A percentile compares a stretch with the other conserved stretches of the same genome.
Evolutionary conservation across 345 rosid genomes (phyloP).

Genomic region (Psidium guajava): DNA sequence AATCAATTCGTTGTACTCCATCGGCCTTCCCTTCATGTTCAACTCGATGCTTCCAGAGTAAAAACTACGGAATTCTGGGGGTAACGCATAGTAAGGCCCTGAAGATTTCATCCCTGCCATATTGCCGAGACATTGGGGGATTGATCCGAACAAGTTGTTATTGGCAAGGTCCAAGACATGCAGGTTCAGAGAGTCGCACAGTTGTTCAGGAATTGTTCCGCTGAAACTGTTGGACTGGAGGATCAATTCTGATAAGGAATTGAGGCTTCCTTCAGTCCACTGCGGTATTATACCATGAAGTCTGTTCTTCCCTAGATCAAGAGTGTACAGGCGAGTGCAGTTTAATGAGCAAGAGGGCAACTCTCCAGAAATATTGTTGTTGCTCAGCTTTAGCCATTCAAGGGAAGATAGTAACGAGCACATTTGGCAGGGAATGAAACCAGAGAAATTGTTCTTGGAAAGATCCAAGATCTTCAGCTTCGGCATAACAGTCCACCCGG

Average conservation of each 20-base stretch:
- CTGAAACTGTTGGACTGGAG: not conserved
- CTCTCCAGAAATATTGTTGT: conserved; percentile 15
- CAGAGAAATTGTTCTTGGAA: conserved; percentile 6
- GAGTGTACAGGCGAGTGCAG: not conserved
- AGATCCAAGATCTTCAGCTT: conserved; percentile 1
- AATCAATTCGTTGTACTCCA: not conserved
- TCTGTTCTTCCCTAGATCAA: conserved; percentile 19
- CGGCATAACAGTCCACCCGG: not conserved
- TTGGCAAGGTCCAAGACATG: conserved; percentile 2
- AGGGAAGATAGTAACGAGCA: not conserved
- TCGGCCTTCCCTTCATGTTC: not conserved
- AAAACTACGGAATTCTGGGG: not conserved
- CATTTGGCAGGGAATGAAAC: conserved; percentile 4
- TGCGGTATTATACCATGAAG: conserved; percentile 8
- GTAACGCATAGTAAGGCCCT: not conserved
- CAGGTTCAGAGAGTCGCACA: not conserved
- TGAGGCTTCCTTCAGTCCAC: not conserved
- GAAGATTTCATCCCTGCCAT: not conserved
- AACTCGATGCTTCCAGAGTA: not conserved
- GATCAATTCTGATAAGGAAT: not conserved
- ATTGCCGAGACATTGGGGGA: conserved; percentile 3
- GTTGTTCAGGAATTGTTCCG: not conserved
- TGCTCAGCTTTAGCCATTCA: conserved; percentile 3
- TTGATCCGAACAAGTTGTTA: not conserved
- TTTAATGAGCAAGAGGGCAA: conserved; percentile 4